Evolutionary conservation across 495 filamentous ascomycete species (phyloP).

Genomic region (Zalerion maritima): DNA sequence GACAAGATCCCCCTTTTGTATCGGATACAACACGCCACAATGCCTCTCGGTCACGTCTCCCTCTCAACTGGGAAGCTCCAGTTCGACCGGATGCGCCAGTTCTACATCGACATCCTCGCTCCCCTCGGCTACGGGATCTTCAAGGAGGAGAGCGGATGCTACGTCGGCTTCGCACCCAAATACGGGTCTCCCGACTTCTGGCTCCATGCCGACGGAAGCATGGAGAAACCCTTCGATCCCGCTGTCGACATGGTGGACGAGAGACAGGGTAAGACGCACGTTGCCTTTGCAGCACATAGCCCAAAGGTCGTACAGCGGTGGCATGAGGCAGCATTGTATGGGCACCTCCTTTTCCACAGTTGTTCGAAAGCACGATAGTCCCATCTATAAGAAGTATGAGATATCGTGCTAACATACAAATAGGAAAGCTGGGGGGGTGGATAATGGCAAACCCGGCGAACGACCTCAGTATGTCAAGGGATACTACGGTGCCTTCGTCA

Average conservation of each 20-base stretch:
- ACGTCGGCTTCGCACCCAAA: slow-evolving; percentile 14
- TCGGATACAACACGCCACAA: too few relatives aligned
- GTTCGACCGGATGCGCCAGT: slow-evolving; percentile 21
- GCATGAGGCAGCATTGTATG: slow-evolving; percentile 17
- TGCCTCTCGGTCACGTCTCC: slow-evolving; percentile 18
- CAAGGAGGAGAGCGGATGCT: slow-evolving; percentile 15
- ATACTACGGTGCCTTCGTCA: slow-evolving; percentile 36
- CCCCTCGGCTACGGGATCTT: slow-evolving; percentile 22
- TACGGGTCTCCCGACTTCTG: slow-evolving; percentile 28
- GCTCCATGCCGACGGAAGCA: slow-evolving; percentile 13
- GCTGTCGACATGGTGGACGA: slow-evolving; percentile 4
- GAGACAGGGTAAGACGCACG: slow-evolving; percentile 8
- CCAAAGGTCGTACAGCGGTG: slow-evolving; percentile 13
- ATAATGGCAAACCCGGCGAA: slow-evolving; percentile 32
- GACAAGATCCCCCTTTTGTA: too few relatives aligned
- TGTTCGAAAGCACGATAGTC: background rate
- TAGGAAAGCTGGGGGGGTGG: slow-evolving; percentile 28
- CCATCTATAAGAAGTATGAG: too few relatives aligned
- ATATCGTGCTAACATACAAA: background rate
- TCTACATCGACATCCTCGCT: slow-evolving; percentile 22
- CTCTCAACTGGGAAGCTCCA: slow-evolving; percentile 13
- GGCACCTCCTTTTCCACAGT: background rate
- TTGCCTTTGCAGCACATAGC: slow-evolving; percentile 14
- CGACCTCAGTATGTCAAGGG: slow-evolving; percentile 23
- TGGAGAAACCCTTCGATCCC: slow-evolving; percentile 1